Conservation (phyloP, 208 protist species). For the Trypanosomatidae sp. region DNA sequence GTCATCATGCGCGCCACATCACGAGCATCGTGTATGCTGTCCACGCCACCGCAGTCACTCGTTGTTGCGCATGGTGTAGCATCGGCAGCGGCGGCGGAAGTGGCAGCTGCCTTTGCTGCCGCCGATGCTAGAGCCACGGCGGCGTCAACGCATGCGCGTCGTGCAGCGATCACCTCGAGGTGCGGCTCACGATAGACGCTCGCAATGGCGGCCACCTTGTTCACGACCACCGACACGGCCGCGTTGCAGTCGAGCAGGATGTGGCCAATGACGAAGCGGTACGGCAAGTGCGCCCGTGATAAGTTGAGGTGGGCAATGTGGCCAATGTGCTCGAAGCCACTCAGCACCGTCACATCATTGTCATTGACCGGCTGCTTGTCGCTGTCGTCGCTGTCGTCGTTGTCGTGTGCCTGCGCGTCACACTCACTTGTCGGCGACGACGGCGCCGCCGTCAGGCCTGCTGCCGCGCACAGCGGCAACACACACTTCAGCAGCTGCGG, state of each 20-base stretch:
- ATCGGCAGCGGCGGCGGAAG: not conserved
- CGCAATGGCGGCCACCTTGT: conserved; percentile 93
- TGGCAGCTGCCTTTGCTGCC: not conserved
- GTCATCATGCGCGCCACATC: not conserved
- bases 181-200: conserved; percentile 94
- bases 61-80: not conserved
- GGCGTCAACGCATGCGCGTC: no score
- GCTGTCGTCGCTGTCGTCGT: not conserved
- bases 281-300: conserved; percentile 80
- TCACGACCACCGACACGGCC: conserved; percentile 92
- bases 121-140: conserved; percentile 1
- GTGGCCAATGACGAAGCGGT: conserved; percentile 87
- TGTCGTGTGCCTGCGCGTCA: not conserved
- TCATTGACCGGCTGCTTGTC: conserved; percentile 1
- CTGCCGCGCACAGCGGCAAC: conserved; percentile 1
- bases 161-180: conserved; percentile 93
- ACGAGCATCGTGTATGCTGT: not conserved
- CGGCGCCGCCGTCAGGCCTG: not conserved
- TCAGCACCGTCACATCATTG: conserved; percentile 29
- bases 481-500: conserved; percentile 51
- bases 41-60: not conserved
- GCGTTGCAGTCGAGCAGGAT: conserved; percentile 94
- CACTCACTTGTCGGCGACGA: not conserved
- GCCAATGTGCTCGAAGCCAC: conserved; percentile 84
- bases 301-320: conserved; percentile 98